Conservation (phyloP, 2,329 filamentous ascomycete species). For the Hawksworthiomyces lignivorus region DNA sequence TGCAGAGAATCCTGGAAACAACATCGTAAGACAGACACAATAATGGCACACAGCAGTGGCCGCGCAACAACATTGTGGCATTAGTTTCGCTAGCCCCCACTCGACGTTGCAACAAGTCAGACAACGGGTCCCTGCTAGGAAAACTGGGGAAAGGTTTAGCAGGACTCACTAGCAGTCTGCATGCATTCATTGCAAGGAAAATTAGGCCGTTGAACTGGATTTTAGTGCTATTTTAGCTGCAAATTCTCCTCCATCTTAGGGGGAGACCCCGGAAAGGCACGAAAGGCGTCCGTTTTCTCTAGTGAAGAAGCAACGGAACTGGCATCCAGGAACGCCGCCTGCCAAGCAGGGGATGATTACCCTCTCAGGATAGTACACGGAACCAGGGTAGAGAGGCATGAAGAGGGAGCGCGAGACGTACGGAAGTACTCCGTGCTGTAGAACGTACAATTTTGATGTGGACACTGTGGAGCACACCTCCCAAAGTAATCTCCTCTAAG, state of each 20-base stretch:
- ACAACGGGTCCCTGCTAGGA: neutral
- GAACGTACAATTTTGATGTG: no score
- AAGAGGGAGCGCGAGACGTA: neutral
- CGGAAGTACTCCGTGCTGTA: no score
- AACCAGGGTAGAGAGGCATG: neutral
- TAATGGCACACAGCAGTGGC: no score
- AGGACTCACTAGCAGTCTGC: no score
- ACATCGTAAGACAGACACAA: no score
- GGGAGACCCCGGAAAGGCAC: no score
- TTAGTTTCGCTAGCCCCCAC: neutral
- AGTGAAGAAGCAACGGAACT: constrained; percentile 2
- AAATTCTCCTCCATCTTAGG: constrained; percentile 5
- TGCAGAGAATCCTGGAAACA: no score
- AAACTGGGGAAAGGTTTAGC: constrained; percentile 2
- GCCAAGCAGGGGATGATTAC: neutral
- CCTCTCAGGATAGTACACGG: neutral
- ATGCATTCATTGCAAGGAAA: constrained; percentile 1
- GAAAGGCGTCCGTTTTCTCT: neutral
- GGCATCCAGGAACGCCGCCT: constrained; percentile 4
- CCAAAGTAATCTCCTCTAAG: no score
- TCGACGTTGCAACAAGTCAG: constrained; percentile 3
- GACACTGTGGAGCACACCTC: no score
- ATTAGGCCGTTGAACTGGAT: neutral
- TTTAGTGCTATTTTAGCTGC: neutral
- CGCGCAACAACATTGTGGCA: neutral